Percentiles rank a stretch among this genome's conserved stretches.
Conservation (phyloP, 2,329 filamentous ascomycete species). For the Phoma sp. region DNA sequence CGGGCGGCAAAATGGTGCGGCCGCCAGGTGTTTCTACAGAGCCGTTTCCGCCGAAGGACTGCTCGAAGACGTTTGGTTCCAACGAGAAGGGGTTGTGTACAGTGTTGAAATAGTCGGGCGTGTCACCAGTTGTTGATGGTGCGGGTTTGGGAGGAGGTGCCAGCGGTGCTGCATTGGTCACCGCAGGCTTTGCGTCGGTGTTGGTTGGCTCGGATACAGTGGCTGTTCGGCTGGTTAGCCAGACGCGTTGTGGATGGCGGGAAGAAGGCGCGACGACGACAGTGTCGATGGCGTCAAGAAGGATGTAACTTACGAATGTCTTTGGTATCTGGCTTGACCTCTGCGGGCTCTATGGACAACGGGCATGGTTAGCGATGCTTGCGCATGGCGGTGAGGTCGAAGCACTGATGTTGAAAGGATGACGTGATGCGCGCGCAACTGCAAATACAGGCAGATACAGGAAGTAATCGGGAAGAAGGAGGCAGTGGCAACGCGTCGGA, state of each 20-base stretch:
- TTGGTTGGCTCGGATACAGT: slow-evolving; percentile 29
- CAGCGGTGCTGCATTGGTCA: slow-evolving; percentile 57
- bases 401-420: slow-evolving; percentile 3
- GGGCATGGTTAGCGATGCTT: slow-evolving; percentile 28
- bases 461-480: neutral
- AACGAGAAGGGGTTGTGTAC: slow-evolving; percentile 65
- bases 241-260: slow-evolving; percentile 8
- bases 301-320: slow-evolving; percentile 14
- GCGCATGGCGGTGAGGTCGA: slow-evolving; percentile 4
- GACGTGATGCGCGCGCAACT: slow-evolving; percentile 23
- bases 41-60: slow-evolving; percentile 69
- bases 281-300: slow-evolving; percentile 2
- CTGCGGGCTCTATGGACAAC: slow-evolving; percentile 31
- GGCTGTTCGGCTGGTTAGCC: slow-evolving; percentile 29
- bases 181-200: slow-evolving; percentile 40
- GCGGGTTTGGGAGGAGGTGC: slow-evolving; percentile 58
- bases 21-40: slow-evolving; percentile 75
- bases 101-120: slow-evolving; percentile 60
- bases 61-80: slow-evolving; percentile 96
- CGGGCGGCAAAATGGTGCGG: slow-evolving; percentile 79
- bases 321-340: slow-evolving; percentile 23
- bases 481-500: slow-evolving; percentile 5
- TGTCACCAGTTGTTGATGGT: slow-evolving; percentile 50
- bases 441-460: slow-evolving; percentile 7
- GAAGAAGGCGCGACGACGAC: slow-evolving; percentile 7